Percentiles rank a stretch among this genome's conserved stretches.
phyloP scores from a whole-genome alignment of 352 stramenopile genomes.

The Phytophthora agathidicida region DNA sequence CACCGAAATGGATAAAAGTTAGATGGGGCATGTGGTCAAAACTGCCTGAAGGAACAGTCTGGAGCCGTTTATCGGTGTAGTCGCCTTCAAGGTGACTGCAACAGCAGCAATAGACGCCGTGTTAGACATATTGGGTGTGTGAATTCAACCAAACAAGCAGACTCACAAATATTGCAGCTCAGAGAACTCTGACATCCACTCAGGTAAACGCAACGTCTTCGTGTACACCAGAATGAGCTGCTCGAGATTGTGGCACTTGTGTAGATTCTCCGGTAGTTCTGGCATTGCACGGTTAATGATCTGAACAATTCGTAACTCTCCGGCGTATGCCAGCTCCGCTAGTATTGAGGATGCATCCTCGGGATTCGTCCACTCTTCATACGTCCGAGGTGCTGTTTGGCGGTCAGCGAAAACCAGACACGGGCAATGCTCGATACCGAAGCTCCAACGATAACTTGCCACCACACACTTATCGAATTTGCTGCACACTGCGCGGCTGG shows the following conservation, averaged over 20 bases:
- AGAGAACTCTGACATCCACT: constrained; percentile 34
- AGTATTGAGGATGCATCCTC: constrained; percentile 35
- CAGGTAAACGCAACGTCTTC: constrained; percentile 29
- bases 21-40: constrained; percentile 48
- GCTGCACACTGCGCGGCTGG: constrained; percentile 25
- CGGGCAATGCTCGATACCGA: constrained; percentile 32
- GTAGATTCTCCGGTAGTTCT: constrained; percentile 37
- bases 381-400: constrained; percentile 29
- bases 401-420: constrained; percentile 52
- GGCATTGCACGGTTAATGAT: constrained; percentile 50
- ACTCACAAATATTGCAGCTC: constrained; percentile 45
- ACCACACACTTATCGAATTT: constrained; percentile 49
- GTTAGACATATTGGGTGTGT: too few relatives aligned
- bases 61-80: constrained; percentile 34
- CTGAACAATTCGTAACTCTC: constrained; percentile 47
- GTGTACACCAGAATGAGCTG: constrained; percentile 45
- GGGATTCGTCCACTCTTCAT: constrained; percentile 43
- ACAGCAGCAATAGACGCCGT: too few relatives aligned
- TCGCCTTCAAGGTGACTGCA: constrained; percentile 40
- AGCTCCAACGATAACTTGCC: constrained; percentile 51
- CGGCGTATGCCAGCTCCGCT: constrained; percentile 29
- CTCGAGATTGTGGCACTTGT: constrained; percentile 36
- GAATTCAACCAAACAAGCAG: neutral
- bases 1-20: constrained; percentile 47
- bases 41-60: constrained; percentile 30